Evolutionary conservation across 306 rosid species (phyloP).

Genomic region (Prinsepia uniflora): DNA sequence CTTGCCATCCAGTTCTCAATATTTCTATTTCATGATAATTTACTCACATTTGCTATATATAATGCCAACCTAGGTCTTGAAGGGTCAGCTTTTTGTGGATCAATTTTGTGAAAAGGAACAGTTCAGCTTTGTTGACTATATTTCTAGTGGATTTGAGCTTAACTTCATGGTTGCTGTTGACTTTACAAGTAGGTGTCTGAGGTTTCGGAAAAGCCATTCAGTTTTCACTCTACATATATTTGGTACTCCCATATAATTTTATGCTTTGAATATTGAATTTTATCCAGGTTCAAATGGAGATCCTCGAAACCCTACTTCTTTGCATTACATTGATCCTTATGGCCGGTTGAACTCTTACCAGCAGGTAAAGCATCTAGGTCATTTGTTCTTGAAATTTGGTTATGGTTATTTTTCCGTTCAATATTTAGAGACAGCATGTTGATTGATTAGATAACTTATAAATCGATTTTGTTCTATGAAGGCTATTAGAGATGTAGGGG

Average conservation of each 20-base stretch:
- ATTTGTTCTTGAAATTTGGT: background rate
- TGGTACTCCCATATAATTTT: background rate
- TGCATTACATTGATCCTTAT: conserved; percentile 56
- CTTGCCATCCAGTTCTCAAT: background rate
- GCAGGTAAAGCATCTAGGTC: conserved; percentile 40
- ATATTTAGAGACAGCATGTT: background rate
- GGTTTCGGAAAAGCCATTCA: background rate
- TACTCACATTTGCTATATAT: conserved; percentile 13
- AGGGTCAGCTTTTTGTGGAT: conserved; percentile 81
- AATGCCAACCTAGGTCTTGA: conserved; percentile 42
- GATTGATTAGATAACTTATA: background rate
- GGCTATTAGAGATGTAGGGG: conserved; percentile 83
- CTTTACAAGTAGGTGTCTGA: conserved; percentile 57
- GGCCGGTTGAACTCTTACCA: conserved; percentile 77
- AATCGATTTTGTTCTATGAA: conserved; percentile 23
- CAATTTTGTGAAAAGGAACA: conserved; percentile 58
- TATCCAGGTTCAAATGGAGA: conserved; percentile 79
- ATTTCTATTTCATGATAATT: background rate
- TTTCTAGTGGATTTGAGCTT: conserved; percentile 80
- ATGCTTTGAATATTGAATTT: conserved; percentile 16
- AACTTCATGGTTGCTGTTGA: conserved; percentile 95
- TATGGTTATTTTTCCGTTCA: background rate
- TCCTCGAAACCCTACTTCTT: conserved; percentile 52
- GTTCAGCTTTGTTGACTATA: conserved; percentile 76
- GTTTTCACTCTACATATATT: background rate